Evolutionary conservation across 108 stramenopile genomes (phyloP).

Genomic region (Skeletonema grethae): DNA sequence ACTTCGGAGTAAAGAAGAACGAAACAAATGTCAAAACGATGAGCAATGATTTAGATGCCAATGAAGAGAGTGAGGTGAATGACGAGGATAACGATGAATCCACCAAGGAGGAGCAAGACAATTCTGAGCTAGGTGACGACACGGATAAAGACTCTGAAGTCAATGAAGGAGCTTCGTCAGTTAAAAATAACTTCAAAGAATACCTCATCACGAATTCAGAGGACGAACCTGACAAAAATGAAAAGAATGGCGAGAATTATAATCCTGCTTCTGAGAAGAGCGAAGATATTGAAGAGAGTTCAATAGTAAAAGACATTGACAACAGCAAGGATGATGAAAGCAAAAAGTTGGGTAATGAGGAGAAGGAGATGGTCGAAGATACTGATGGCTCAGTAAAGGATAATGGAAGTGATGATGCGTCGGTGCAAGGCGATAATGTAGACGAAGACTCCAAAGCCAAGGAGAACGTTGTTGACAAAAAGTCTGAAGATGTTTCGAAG

Average conservation of each 20-base stretch:
- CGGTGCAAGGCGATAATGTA: background rate
- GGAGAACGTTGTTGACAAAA: background rate
- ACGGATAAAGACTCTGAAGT: background rate
- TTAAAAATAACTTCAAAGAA: background rate
- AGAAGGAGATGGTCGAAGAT: background rate
- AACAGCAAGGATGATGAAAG: background rate
- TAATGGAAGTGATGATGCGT: background rate
- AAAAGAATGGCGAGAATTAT: background rate
- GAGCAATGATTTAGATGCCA: background rate
- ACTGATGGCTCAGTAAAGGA: background rate
- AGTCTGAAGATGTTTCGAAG: no score
- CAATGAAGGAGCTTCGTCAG: background rate
- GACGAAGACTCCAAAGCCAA: background rate
- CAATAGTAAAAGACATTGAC: background rate
- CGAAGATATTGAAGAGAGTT: background rate
- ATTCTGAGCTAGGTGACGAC: background rate
- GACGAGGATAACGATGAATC: background rate
- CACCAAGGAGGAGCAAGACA: background rate
- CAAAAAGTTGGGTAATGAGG: background rate
- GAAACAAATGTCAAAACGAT: background rate
- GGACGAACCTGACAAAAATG: conserved; percentile 10
- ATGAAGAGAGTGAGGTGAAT: background rate
- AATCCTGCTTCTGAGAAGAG: background rate
- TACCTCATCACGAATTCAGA: conserved; percentile 6
- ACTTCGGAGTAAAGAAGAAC: background rate